Percentiles rank a stretch among this genome's conserved stretches.
These are phyloP conservation scores for Metschnikowia colocasiae DNA, from an alignment of 805 yeast genomes.

Conservation along the genomic window DNA sequence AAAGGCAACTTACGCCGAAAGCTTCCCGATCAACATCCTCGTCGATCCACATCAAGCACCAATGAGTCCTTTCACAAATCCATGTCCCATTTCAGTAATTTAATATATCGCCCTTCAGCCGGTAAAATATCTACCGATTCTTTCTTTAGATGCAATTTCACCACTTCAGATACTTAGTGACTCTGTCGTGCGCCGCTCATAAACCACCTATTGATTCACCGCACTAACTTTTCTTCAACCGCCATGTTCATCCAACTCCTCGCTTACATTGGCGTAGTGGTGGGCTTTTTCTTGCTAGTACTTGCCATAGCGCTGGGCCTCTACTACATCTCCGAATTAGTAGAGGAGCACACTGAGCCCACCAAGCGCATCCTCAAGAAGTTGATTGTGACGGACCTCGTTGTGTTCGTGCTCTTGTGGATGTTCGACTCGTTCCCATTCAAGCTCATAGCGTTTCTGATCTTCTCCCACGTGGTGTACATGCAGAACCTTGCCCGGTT, in stretches of 20 bases:
- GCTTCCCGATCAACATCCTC: too few relatives aligned
- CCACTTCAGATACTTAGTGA: too few relatives aligned
- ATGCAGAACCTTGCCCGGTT: conserved; percentile 73
- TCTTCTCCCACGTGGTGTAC: conserved; percentile 69
- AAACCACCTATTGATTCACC: not conserved
- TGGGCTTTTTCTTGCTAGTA: conserved; percentile 41
- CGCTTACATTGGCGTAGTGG: conserved; percentile 35
- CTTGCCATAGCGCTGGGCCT: conserved; percentile 80
- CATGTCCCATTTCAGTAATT: too few relatives aligned
- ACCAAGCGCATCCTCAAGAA: conserved; percentile 67
- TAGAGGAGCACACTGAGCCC: conserved; percentile 88
- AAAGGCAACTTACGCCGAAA: too few relatives aligned
- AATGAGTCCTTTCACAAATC: too few relatives aligned
- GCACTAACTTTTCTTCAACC: not conserved
- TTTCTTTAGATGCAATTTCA: too few relatives aligned
- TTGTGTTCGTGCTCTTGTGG: conserved; percentile 51
- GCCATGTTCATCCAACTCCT: conserved; percentile 38
- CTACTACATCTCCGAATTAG: conserved; percentile 85
- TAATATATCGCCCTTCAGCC: too few relatives aligned
- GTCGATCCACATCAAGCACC: too few relatives aligned
- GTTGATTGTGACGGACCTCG: conserved; percentile 61
- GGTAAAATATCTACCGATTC: not conserved
- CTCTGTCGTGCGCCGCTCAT: conserved; percentile 5
- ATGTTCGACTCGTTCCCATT: conserved; percentile 80
- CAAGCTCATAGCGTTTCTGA: conserved; percentile 59